Conservation (phyloP, 768 basidiomycete genomes). For the Dioszegia crocea region DNA sequence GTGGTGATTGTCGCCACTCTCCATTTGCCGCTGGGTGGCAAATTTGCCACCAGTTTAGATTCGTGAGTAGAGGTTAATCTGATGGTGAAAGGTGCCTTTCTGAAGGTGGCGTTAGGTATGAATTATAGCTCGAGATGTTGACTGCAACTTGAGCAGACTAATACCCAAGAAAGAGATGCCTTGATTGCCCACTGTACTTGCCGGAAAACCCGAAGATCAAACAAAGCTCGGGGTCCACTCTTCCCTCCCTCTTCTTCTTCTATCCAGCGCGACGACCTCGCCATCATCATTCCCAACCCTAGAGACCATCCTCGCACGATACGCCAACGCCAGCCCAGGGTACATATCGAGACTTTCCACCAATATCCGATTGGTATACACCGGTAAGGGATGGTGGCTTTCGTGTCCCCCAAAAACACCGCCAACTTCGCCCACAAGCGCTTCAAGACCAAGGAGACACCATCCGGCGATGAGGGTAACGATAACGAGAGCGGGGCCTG, state of each 20-base stretch:
- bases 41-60: no score
- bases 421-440: conserved; percentile 45
- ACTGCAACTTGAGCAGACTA: no score
- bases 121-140: no score
- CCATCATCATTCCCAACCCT: conserved; percentile 26
- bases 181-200: no score
- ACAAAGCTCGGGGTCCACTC: conserved; percentile 34
- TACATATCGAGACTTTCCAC: conserved; percentile 32
- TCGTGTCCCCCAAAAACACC: conserved; percentile 46
- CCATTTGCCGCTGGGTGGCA: no score
- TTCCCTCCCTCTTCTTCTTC: conserved; percentile 23
- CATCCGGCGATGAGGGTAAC: conserved; percentile 45
- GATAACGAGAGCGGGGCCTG: conserved; percentile 26
- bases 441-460: conserved; percentile 47
- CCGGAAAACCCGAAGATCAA: no score
- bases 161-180: no score
- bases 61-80: no score
- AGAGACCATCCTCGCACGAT: conserved; percentile 20
- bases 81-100: no score
- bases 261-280: conserved; percentile 27
- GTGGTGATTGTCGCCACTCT: no score
- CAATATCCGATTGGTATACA: conserved; percentile 33
- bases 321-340: conserved; percentile 27
- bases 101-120: no score
- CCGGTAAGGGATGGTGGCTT: conserved; percentile 42